These are phyloP conservation scores for Bertia moriformis DNA, from an alignment of 2,329 filamentous ascomycete species.

Conservation along the genomic window DNA sequence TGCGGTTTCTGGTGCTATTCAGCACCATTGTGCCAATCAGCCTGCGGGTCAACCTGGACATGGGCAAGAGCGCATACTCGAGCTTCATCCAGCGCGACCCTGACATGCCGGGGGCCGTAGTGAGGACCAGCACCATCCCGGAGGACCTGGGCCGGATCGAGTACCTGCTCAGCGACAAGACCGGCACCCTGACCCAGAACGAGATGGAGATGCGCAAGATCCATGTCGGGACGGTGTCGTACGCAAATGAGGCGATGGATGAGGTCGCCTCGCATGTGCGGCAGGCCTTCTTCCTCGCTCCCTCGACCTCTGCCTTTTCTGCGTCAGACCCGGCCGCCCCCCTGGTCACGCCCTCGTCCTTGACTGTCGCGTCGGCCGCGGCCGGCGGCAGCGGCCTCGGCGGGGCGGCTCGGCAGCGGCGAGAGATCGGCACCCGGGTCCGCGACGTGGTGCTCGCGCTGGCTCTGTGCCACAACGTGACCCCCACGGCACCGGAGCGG, in stretches of 20 bases:
- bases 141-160: constrained; percentile 93
- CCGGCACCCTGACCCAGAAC: constrained; percentile 93
- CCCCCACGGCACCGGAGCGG: constrained; percentile 73
- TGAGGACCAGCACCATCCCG: constrained; percentile 91
- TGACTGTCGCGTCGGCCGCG: constrained; percentile 44
- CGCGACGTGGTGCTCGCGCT: constrained; percentile 84
- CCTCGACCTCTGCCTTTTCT: too few species aligned
- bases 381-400: too few species aligned
- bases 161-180: constrained; percentile 93
- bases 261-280: constrained; percentile 77
- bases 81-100: constrained; percentile 86
- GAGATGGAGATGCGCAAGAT: constrained; percentile 99
- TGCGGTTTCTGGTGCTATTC: constrained; percentile 94
- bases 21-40: constrained; percentile 97
- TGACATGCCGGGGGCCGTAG: constrained; percentile 81
- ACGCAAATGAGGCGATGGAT: constrained; percentile 97
- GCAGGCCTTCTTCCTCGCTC: constrained; percentile 58
- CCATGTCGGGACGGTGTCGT: constrained; percentile 93
- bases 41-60: constrained; percentile 89
- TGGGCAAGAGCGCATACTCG: constrained; percentile 93
- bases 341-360: constrained; percentile 66
- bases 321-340: constrained; percentile 22
- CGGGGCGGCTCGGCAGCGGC: constrained; percentile 64
- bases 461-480: constrained; percentile 92
- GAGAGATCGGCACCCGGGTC: constrained; percentile 87